Conservation (phyloP, 345 rosid species). For the Euphorbia peplus region DNA sequence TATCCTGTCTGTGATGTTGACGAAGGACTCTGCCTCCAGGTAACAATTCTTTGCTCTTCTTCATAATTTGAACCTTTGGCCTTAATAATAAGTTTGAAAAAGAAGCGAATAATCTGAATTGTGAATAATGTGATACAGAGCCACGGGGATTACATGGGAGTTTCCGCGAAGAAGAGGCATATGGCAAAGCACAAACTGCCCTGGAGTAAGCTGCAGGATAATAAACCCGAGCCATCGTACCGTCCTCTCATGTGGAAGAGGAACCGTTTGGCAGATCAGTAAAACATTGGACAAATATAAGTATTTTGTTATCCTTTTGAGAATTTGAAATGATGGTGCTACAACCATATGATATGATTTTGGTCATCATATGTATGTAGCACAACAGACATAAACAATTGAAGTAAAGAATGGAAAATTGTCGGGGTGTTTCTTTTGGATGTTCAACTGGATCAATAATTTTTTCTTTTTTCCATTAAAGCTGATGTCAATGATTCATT, state of each 20-base stretch:
- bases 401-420: neutral
- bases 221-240: conserved; percentile 19
- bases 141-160: conserved; percentile 47
- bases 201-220: conserved; percentile 43
- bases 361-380: neutral
- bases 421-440: neutral
- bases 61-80: too few relatives aligned
- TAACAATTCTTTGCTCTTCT: conserved; percentile 16
- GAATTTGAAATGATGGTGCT: conserved; percentile 10
- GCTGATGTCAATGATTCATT: conserved; percentile 3
- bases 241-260: conserved; percentile 50
- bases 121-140: conserved; percentile 25
- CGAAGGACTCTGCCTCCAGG: conserved; percentile 65
- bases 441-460: neutral
- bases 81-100: too few relatives aligned
- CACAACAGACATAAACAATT: conserved; percentile 8
- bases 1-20: conserved; percentile 63
- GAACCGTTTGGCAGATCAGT: conserved; percentile 45
- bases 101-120: too few relatives aligned
- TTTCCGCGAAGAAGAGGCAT: conserved; percentile 47
- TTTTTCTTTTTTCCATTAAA: conserved; percentile 4
- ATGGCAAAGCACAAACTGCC: conserved; percentile 65
- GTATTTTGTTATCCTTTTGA: neutral
- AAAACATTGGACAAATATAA: neutral
- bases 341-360: neutral